phyloP scores from a whole-genome alignment of 2,329 filamentous ascomycete species.

The Acephala macrosclerotiorum region DNA sequence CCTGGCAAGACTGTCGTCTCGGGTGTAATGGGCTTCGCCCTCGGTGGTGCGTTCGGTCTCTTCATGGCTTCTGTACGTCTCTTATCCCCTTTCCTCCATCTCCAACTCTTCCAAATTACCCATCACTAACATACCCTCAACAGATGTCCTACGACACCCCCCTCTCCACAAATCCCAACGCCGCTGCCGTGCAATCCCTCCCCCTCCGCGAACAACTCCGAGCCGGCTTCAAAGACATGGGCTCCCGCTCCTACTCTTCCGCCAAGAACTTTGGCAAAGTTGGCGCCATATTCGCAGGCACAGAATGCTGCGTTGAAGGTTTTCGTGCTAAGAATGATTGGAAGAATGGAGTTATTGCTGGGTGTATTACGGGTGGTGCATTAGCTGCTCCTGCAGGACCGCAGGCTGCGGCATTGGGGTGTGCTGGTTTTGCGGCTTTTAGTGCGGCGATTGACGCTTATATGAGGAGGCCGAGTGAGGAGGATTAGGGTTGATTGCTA shows the following conservation, averaged over 20 bases:
- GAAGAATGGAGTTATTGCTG: slow-evolving; percentile 84
- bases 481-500: slow-evolving; percentile 42
- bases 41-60: slow-evolving; percentile 92
- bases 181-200: slow-evolving; percentile 62
- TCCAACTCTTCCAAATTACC: background rate
- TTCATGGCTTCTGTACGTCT: slow-evolving; percentile 93
- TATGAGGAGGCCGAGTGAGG: slow-evolving; percentile 79
- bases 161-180: slow-evolving; percentile 56
- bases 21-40: slow-evolving; percentile 91
- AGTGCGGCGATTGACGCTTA: slow-evolving; percentile 91
- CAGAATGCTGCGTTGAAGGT: slow-evolving; percentile 95
- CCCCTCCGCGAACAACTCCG: slow-evolving; percentile 85
- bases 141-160: slow-evolving; percentile 99
- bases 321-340: slow-evolving; percentile 93
- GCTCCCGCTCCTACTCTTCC: slow-evolving; percentile 77
- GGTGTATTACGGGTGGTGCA: slow-evolving; percentile 90
- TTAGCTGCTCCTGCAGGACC: slow-evolving; percentile 88
- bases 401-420: slow-evolving; percentile 86
- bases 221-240: slow-evolving; percentile 94
- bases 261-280: slow-evolving; percentile 97
- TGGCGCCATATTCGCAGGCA: slow-evolving; percentile 88
- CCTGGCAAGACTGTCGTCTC: slow-evolving; percentile 87
- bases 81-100: slow-evolving; percentile 11
- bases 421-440: slow-evolving; percentile 93
- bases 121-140: background rate